Evolutionary conservation across 2,329 filamentous ascomycete species (phyloP).

Genomic region (Hypomyces perniciosus): DNA sequence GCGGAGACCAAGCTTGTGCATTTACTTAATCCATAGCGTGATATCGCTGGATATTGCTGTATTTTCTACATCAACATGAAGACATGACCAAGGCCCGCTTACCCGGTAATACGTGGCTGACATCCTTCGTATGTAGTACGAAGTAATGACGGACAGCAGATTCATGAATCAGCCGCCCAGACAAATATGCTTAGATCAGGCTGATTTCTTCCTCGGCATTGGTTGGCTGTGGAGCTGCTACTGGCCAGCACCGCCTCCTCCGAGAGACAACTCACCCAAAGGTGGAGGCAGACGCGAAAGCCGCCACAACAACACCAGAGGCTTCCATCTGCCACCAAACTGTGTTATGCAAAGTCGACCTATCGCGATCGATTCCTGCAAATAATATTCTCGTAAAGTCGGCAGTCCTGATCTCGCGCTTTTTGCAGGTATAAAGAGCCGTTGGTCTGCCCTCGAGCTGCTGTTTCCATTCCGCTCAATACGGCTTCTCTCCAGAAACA

Average conservation of each 20-base stretch:
- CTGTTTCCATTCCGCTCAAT: background rate
- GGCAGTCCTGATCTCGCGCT: background rate
- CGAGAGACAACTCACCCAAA: constrained; percentile 1
- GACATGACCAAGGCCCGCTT: too few species aligned
- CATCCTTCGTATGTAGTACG: too few species aligned
- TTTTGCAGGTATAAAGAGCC: background rate
- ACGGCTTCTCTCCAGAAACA: constrained; percentile 2
- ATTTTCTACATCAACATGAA: too few species aligned
- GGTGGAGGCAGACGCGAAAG: constrained; percentile 11
- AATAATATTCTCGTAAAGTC: background rate
- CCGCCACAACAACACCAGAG: constrained; percentile 6
- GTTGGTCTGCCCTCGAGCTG: background rate
- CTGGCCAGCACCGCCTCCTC: constrained; percentile 4
- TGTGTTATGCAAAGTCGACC: background rate
- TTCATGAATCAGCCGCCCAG: too few species aligned
- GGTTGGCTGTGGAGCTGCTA: background rate
- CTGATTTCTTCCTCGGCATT: too few species aligned
- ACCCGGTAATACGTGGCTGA: too few species aligned
- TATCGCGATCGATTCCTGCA: background rate
- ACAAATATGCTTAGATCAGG: too few species aligned
- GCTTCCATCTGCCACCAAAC: constrained; percentile 7
- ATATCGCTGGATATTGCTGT: too few species aligned
- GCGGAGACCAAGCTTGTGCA: too few species aligned
- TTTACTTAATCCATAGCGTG: too few species aligned
- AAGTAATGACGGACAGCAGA: too few species aligned